phyloP scores from a whole-genome alignment of 257 asterid genomes.

The Capsicum rhomboideum region DNA sequence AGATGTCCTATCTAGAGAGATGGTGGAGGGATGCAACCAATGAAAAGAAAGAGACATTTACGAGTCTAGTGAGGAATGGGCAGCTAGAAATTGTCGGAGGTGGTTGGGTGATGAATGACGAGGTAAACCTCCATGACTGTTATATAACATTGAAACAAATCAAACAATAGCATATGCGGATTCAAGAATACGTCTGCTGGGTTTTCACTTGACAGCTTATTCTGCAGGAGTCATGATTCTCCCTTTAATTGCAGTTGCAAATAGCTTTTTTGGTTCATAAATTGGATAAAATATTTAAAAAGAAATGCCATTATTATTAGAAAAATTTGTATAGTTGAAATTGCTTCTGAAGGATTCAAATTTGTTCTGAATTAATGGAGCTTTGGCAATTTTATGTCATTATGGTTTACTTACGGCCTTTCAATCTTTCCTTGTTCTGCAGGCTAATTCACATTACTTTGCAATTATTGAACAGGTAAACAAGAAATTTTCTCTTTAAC shows the following conservation, averaged over 20 bases:
- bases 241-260: not conserved
- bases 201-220: not conserved
- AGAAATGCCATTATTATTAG: not conserved
- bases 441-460: slow-evolving; percentile 98
- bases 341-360: not conserved
- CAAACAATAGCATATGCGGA: not conserved
- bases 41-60: slow-evolving; percentile 55
- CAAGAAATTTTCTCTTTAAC: not conserved
- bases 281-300: not conserved
- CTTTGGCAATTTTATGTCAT: not conserved
- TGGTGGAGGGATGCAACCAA: slow-evolving; percentile 98
- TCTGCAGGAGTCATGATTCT: not conserved
- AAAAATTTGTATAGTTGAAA: not conserved
- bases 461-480: slow-evolving; percentile 97
- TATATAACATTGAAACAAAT: not conserved
- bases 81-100: slow-evolving; percentile 99
- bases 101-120: slow-evolving; percentile 99
- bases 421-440: slow-evolving; percentile 28
- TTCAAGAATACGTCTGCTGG: not conserved
- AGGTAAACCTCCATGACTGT: slow-evolving; percentile 37
- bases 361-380: not conserved
- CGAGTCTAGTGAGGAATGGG: slow-evolving; percentile 70
- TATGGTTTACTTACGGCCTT: slow-evolving; percentile 10
- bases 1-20: slow-evolving; percentile 96
- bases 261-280: not conserved